Base-by-base conservation (phyloP, 169 alveolate species). In the Plasmodium inui region DNA sequence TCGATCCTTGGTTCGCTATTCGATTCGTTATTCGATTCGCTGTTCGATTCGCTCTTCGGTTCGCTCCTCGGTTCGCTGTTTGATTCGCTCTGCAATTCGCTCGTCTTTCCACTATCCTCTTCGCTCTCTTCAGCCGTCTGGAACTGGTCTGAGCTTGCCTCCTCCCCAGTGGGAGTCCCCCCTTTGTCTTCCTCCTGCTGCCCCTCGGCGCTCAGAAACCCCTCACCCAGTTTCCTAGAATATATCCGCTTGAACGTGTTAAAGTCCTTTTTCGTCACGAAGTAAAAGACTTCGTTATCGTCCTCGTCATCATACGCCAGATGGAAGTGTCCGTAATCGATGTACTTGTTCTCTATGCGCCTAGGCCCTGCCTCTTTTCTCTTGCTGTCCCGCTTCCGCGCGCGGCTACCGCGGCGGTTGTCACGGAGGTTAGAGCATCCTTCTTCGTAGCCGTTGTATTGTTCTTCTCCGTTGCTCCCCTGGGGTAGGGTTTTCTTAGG, bases 241-340 rank as follows among this genome's bases (percentile, higher is more conserved):
- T 17, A 22, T 12, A 41, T 46, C 41, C 61, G 50, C 22, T 41
- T 72, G 71, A 44, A 72, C n/a, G 32, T 14, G 26, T 57, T 50
- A 50, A 74, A 74, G 17, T 74, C 86, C 70, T 86, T 86, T 74
- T 76, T 74, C 70, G 93, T 53, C 30, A 74, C 79, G 32, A 53
- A 86, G 37, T 86, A 86, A 6, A 22, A 86, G 9, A 86, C 85
- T 32, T 30, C 85, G 67, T 76, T 86, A 44, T 76, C 71, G 3
- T 73, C 76, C 41, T 67, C 80, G 5, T 85, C 93, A 8, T 53
- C 82, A 55, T 74, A 86, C 30, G 86, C 93, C 44, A 86, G 34
- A 30, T 86, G 82, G 44, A 86, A 86, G 67, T 86, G 80, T 17
- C 76, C 26, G 26, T 74, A 86, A 28, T 86, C 86, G 32, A 86